Conservation (phyloP, 2,329 filamentous ascomycete genomes). For the Coniochaeta sp. region DNA sequence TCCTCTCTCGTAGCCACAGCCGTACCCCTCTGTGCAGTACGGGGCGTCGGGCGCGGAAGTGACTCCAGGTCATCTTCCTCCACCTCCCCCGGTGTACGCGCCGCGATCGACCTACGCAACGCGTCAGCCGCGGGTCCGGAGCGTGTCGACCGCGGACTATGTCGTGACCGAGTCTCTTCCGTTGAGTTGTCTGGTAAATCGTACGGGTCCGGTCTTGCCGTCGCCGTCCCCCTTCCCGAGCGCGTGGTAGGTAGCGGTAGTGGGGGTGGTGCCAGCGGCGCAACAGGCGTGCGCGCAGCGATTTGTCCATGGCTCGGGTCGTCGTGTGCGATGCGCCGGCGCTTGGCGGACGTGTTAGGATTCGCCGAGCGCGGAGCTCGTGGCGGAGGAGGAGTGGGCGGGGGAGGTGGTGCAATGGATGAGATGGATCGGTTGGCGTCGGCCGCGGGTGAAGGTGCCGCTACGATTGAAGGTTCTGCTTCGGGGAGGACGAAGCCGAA, state of each 20-base stretch:
- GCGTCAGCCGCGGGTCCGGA: background rate
- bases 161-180: constrained; percentile 3
- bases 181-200: constrained; percentile 12
- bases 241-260: background rate
- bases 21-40: background rate
- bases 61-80: constrained; percentile 10
- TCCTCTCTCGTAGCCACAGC: background rate
- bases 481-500: constrained; percentile 43
- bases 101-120: background rate
- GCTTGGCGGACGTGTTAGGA: constrained; percentile 41
- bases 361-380: constrained; percentile 24
- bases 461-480: constrained; percentile 8
- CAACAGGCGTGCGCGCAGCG: background rate
- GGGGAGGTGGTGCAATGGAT: constrained; percentile 1
- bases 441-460: constrained; percentile 4
- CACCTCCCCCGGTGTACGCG: background rate
- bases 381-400: constrained; percentile 10
- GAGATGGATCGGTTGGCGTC: constrained; percentile 8
- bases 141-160: background rate
- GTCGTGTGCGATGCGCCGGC: constrained; percentile 23
- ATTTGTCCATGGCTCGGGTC: constrained; percentile 10
- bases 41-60: constrained; percentile 1
- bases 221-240: constrained; percentile 8
- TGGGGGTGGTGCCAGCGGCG: constrained; percentile 3
- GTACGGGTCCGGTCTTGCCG: constrained; percentile 9